Conservation (phyloP, 2,329 filamentous ascomycete species). For the Thielaviopsis musarum region DNA sequence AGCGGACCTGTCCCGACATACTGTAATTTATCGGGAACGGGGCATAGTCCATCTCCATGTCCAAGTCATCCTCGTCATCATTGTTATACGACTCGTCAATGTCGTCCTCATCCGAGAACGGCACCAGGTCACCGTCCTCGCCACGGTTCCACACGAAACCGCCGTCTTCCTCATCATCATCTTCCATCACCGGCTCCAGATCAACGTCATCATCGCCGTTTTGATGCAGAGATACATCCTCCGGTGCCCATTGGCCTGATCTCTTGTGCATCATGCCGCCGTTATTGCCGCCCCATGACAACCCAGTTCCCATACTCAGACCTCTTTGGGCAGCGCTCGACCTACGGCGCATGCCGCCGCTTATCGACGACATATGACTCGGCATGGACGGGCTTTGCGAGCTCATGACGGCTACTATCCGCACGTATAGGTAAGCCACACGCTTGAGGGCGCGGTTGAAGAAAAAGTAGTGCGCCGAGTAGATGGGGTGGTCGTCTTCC, state of each 20-base stretch:
- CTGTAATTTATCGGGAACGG: constrained; percentile 24
- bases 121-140: constrained; percentile 39
- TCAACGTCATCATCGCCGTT: constrained; percentile 8
- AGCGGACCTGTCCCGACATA: neutral
- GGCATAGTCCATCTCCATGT: constrained; percentile 20
- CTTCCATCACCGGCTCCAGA: constrained; percentile 10
- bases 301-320: neutral
- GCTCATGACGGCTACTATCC: constrained; percentile 66
- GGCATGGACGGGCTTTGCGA: constrained; percentile 36
- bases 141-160: constrained; percentile 40
- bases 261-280: neutral
- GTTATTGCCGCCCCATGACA: neutral
- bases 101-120: constrained; percentile 34
- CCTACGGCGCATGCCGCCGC: constrained; percentile 1
- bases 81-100: constrained; percentile 29
- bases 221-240: neutral
- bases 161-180: constrained; percentile 33
- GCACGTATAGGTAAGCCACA: constrained; percentile 84
- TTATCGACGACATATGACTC: constrained; percentile 16
- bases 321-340: neutral
- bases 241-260: constrained; percentile 3
- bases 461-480: constrained; percentile 94
- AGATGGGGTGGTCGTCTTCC: constrained; percentile 83
- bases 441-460: constrained; percentile 88
- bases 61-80: constrained; percentile 26